Percentiles rank a stretch among this genome's conserved stretches.
Evolutionary conservation across 352 stramenopile species (phyloP).

Genomic region (Globisporangium nagaii): DNA sequence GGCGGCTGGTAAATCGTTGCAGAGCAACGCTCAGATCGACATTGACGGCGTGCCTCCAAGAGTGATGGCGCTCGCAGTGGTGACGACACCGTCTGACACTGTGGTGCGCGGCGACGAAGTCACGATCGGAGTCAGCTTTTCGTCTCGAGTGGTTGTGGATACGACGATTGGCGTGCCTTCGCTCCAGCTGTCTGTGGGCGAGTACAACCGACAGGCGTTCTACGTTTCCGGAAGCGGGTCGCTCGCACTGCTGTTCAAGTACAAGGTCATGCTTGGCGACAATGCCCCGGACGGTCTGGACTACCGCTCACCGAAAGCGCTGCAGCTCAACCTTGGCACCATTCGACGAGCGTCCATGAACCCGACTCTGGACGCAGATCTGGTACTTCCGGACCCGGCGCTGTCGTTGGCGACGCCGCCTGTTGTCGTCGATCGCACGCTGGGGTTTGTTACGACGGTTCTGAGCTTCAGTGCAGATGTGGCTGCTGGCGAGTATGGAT

Average conservation of each 20-base stretch:
- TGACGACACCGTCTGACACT: constrained; percentile 24
- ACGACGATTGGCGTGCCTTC: constrained; percentile 46
- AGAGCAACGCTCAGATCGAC: constrained; percentile 41
- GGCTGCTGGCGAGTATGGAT: constrained; percentile 47
- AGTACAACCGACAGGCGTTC: constrained; percentile 55
- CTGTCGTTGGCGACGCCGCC: constrained; percentile 32
- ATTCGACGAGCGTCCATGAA: constrained; percentile 49
- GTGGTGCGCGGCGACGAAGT: constrained; percentile 41
- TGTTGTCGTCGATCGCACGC: constrained; percentile 42
- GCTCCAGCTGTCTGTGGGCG: constrained; percentile 46
- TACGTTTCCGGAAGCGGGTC: constrained; percentile 55
- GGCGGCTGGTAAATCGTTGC: constrained; percentile 27
- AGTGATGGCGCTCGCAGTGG: constrained; percentile 33
- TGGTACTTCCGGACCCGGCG: constrained; percentile 40
- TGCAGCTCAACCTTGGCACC: constrained; percentile 56
- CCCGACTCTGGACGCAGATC: constrained; percentile 47
- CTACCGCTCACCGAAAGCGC: constrained; percentile 37
- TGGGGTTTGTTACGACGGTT: constrained; percentile 39
- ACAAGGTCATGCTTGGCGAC: constrained; percentile 61
- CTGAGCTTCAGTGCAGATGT: constrained; percentile 41
- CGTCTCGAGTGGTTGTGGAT: constrained; percentile 47
- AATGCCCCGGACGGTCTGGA: constrained; percentile 34
- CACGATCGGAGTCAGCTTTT: constrained; percentile 62
- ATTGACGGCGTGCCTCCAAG: constrained; percentile 51
- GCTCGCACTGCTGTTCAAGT: constrained; percentile 51